phyloP scores from a whole-genome alignment of 257 asterid species.

The Scutellaria baicalensis region DNA sequence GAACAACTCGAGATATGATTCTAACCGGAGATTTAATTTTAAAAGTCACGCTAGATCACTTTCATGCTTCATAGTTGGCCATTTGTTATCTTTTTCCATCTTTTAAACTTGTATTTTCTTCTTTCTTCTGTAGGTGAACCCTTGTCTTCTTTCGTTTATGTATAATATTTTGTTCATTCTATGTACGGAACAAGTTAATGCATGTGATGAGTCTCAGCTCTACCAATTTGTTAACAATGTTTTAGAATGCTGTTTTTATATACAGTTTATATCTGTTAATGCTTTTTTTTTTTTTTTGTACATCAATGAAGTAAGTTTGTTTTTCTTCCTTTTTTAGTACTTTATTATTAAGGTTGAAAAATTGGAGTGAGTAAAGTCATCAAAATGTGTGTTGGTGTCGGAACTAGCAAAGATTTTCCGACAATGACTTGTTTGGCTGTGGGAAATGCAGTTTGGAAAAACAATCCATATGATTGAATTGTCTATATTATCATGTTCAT shows the following conservation, averaged over 20 bases:
- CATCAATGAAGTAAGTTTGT: too few relatives aligned
- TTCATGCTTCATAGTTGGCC: not conserved
- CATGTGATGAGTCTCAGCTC: conserved; percentile 3
- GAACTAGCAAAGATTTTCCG: too few relatives aligned
- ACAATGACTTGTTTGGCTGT: too few relatives aligned
- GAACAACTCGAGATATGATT: conserved; percentile 67
- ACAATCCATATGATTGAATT: too few relatives aligned
- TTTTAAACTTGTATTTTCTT: conserved; percentile 1
- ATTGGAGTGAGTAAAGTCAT: too few relatives aligned
- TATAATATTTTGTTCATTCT: conserved; percentile 5
- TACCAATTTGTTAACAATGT: not conserved
- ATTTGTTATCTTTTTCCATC: not conserved
- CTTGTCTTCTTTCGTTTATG: not conserved
- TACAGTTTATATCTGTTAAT: not conserved
- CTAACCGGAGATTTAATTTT: not conserved
- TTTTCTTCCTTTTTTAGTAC: too few relatives aligned
- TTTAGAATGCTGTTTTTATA: not conserved
- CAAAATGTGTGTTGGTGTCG: too few relatives aligned
- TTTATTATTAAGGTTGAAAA: too few relatives aligned
- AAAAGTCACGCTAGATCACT: not conserved
- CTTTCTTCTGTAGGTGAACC: not conserved
- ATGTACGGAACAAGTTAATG: not conserved
- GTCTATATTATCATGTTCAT: too few relatives aligned
- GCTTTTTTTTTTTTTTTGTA: too few relatives aligned
- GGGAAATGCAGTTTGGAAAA: too few relatives aligned